Percentiles rank a stretch among this genome's conserved stretches.
These are phyloP conservation scores for Pythium oligandrum DNA, from an alignment of 352 stramenopile genomes.

Conservation along the genomic window DNA sequence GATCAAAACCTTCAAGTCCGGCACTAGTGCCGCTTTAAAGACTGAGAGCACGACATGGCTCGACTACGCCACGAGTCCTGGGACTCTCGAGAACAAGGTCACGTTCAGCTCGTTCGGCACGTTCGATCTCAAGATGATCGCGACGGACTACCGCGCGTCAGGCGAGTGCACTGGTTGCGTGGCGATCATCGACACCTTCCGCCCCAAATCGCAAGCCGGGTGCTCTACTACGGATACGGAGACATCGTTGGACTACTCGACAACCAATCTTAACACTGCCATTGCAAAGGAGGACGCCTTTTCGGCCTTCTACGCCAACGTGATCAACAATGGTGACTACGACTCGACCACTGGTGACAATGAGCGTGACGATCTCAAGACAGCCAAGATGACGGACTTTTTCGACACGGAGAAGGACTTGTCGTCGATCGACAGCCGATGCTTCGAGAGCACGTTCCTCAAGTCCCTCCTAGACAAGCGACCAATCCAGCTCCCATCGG, in stretches of 20 bases:
- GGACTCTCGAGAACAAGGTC: conserved; percentile 22
- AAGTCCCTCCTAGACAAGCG: too few relatives aligned
- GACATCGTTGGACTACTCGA: background rate
- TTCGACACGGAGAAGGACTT: too few relatives aligned
- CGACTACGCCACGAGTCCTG: background rate
- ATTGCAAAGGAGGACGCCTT: conserved; percentile 1
- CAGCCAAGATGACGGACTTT: too few relatives aligned
- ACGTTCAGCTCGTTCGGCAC: conserved; percentile 33
- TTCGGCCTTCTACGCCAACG: conserved; percentile 2
- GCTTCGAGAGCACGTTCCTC: too few relatives aligned
- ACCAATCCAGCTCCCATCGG: too few relatives aligned
- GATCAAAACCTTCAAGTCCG: too few relatives aligned
- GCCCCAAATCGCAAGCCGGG: conserved; percentile 10
- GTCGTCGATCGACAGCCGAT: too few relatives aligned
- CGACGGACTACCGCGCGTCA: conserved; percentile 25
- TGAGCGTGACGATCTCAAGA: background rate
- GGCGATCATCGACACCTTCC: conserved; percentile 36
- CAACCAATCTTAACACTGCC: background rate
- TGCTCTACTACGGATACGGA: background rate
- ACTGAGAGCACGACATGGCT: background rate
- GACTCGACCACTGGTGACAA: background rate
- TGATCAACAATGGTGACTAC: conserved; percentile 1
- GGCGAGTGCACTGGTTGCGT: conserved; percentile 35
- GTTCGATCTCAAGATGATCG: conserved; percentile 30
- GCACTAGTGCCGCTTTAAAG: too few relatives aligned